Conservation (phyloP, 78 protist species). For the Dictyostelium capitatum region DNA sequence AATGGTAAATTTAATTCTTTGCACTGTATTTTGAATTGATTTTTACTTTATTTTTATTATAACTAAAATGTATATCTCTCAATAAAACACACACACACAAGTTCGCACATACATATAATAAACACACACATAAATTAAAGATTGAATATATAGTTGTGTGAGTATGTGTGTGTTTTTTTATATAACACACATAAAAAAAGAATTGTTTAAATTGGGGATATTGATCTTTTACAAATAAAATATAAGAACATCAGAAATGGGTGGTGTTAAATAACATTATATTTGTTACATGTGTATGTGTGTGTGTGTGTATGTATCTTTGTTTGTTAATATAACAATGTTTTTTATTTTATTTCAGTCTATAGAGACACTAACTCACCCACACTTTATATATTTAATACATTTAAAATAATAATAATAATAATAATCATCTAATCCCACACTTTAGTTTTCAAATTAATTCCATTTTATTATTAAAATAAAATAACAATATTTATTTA, state of each 20-base stretch:
- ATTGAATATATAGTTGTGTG: no score
- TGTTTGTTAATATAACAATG: no score
- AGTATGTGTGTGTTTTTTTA: no score
- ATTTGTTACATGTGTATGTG: no score
- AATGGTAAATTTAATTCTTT: neutral
- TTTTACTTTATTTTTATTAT: no score
- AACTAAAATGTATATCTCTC: neutral
- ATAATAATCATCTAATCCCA: neutral
- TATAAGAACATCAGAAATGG: constrained; percentile 7
- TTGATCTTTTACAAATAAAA: constrained; percentile 24
- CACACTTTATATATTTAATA: neutral
- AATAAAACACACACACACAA: neutral
- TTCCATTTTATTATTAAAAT: neutral
- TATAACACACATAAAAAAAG: no score
- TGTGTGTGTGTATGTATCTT: no score
- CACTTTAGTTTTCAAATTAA: constrained; percentile 19
- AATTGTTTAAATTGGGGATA: neutral
- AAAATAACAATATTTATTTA: neutral
- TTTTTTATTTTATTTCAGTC: neutral
- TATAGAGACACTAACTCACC: neutral
- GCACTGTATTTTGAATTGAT: neutral
- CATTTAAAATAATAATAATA: neutral
- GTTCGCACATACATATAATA: neutral
- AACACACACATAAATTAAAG: neutral
- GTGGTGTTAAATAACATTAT: neutral